A percentile compares a stretch with the other conserved stretches of the same genome.
Conservation (phyloP, 495 filamentous ascomycete genomes). For the Penicillium parvum region DNA sequence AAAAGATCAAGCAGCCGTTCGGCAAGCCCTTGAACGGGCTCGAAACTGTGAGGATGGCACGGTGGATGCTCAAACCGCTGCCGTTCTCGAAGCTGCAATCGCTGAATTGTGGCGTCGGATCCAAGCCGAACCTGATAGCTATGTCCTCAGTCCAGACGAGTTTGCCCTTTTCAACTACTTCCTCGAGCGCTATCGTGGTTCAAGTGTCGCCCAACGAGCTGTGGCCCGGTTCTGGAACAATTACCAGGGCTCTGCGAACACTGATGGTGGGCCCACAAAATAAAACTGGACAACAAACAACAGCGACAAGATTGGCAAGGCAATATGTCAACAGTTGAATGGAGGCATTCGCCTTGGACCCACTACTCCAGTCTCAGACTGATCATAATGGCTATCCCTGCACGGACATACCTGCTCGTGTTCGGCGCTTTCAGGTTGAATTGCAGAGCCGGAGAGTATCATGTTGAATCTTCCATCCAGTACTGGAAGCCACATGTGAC, state of each 20-base stretch:
- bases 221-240: conserved; percentile 49
- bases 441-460: neutral
- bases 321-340: conserved; percentile 1
- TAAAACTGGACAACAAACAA: too few relatives aligned
- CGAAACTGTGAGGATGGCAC: conserved; percentile 57
- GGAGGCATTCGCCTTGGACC: too few relatives aligned
- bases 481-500: conserved; percentile 5
- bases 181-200: conserved; percentile 51
- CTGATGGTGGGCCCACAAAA: conserved; percentile 20
- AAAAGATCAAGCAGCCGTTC: conserved; percentile 22
- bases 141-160: conserved; percentile 64
- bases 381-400: too few relatives aligned
- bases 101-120: conserved; percentile 59
- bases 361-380: too few relatives aligned
- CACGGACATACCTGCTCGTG: too few relatives aligned
- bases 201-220: conserved; percentile 35
- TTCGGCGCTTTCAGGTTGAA: neutral
- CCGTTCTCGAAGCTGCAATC: conserved; percentile 54
- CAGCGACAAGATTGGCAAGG: neutral
- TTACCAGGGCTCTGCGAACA: conserved; percentile 27
- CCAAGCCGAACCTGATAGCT: conserved; percentile 51
- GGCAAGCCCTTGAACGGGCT: conserved; percentile 60
- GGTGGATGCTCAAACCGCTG: conserved; percentile 46
- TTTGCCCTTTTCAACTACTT: conserved; percentile 78
- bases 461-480: neutral